A percentile compares a stretch with the other conserved stretches of the same genome.
These are phyloP conservation scores for Bolboschoenoplectus hybrid DNA, from an alignment of 202 grass and related monocot genomes.

Conservation along the genomic window DNA sequence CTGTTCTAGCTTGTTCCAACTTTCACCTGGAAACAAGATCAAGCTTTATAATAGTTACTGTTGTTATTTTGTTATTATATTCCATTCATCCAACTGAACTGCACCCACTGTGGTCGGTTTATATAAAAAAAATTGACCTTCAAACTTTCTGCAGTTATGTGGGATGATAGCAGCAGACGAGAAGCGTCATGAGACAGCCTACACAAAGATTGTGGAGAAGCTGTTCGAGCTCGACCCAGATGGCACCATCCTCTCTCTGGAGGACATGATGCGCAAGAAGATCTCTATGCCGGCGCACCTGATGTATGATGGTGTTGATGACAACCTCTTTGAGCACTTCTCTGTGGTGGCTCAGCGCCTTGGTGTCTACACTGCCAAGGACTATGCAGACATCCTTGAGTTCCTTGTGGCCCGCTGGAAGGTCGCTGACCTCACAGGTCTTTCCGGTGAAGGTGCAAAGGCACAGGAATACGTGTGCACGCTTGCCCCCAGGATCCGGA, in stretches of 20 bases:
- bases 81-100: neutral
- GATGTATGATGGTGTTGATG: conserved; percentile 85
- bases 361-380: conserved; percentile 86
- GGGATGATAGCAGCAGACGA: conserved; percentile 92
- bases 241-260: conserved; percentile 69
- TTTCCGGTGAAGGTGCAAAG: conserved; percentile 72
- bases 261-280: conserved; percentile 99
- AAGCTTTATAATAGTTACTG: neutral
- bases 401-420: conserved; percentile 94
- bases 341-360: conserved; percentile 82
- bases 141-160: conserved; percentile 49
- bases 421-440: conserved; percentile 56
- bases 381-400: conserved; percentile 95
- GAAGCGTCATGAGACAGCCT: conserved; percentile 93
- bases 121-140: neutral
- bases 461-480: conserved; percentile 92
- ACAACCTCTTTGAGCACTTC: conserved; percentile 90
- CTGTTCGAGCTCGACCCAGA: conserved; percentile 92
- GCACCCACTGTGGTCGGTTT: neutral
- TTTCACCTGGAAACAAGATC: neutral
- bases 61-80: neutral
- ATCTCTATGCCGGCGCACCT: conserved; percentile 95
- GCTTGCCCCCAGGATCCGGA: conserved; percentile 75
- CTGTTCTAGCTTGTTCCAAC: neutral
- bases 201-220: conserved; percentile 93